Percentiles rank a stretch among this genome's conserved stretches.
Conservation (phyloP, 495 filamentous ascomycete genomes). For the Mycothermus thermophilus region DNA sequence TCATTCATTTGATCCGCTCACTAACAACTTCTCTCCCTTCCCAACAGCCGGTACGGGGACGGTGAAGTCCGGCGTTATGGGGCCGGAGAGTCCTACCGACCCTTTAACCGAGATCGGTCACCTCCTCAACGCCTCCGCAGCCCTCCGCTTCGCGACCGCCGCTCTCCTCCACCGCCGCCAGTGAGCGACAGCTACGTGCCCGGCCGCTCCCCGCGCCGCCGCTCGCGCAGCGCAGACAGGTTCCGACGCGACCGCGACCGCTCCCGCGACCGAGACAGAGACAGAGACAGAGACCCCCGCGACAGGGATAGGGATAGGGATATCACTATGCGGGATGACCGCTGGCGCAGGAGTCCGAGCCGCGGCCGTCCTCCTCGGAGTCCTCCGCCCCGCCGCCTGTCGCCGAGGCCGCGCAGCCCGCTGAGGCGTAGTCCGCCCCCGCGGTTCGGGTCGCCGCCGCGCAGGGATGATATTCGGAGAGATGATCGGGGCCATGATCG, state of each 20-base stretch:
- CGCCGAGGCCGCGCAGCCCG: slow-evolving; percentile 2
- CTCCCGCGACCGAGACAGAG: slow-evolving; percentile 24
- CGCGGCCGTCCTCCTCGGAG: slow-evolving; percentile 25
- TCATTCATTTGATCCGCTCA: background rate
- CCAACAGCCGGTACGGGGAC: slow-evolving; percentile 32
- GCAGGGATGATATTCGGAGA: slow-evolving; percentile 8
- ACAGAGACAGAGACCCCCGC: slow-evolving; percentile 28
- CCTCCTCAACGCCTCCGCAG: slow-evolving; percentile 31
- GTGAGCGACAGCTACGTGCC: slow-evolving; percentile 25
- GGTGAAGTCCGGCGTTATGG: slow-evolving; percentile 42
- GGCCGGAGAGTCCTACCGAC: slow-evolving; percentile 43
- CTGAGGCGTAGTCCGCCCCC: slow-evolving; percentile 25
- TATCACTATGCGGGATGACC: slow-evolving; percentile 15
- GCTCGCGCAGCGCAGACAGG: slow-evolving; percentile 20
- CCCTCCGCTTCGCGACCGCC: slow-evolving; percentile 23
- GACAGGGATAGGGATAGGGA: slow-evolving; percentile 29
- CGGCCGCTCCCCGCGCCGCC: slow-evolving; percentile 21
- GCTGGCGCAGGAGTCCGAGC: slow-evolving; percentile 27
- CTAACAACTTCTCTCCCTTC: slow-evolving; percentile 4
- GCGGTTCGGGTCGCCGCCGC: slow-evolving; percentile 30
- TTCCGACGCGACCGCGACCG: slow-evolving; percentile 27
- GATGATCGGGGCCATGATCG: too few relatives aligned
- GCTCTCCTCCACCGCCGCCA: slow-evolving; percentile 19
- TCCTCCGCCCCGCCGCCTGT: background rate
- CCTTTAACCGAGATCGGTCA: slow-evolving; percentile 34